Percentiles rank a stretch among this genome's conserved stretches.
Evolutionary conservation across 2,329 filamentous ascomycete species (phyloP).

Genomic region (Hypoxylon sp.): DNA sequence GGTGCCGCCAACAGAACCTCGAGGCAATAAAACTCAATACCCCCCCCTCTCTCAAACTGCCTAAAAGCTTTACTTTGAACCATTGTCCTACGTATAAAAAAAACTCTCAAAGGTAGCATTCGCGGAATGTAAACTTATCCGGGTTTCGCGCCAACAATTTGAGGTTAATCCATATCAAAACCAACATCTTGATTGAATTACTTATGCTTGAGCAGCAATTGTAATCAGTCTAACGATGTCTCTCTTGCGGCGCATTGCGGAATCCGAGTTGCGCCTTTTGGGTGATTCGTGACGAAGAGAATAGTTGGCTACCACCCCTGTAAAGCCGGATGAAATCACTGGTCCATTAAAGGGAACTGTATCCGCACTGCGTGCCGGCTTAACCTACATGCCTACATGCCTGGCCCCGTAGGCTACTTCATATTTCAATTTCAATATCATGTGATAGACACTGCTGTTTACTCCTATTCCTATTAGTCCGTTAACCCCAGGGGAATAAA

Average conservation of each 20-base stretch:
- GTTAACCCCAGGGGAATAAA: too few species aligned
- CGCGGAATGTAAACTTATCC: conserved; percentile 5
- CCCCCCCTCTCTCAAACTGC: conserved; percentile 25
- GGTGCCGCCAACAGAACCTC: conserved; percentile 4
- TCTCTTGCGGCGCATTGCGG: too few species aligned
- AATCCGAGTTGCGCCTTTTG: not conserved
- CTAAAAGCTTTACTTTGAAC: conserved; percentile 22
- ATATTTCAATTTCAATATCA: conserved; percentile 17
- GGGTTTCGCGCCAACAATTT: conserved; percentile 20
- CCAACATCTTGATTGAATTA: not conserved
- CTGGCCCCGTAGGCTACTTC: not conserved
- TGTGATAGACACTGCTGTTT: too few species aligned
- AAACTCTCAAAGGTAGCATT: conserved; percentile 7
- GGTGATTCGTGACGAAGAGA: conserved; percentile 12
- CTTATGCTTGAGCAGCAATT: conserved; percentile 4
- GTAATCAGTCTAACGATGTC: too few species aligned
- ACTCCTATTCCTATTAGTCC: too few species aligned
- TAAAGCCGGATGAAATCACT: conserved; percentile 17
- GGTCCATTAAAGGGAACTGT: conserved; percentile 14
- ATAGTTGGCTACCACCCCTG: conserved; percentile 14
- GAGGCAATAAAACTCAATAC: conserved; percentile 27
- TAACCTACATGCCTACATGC: not conserved
- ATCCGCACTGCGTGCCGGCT: too few species aligned
- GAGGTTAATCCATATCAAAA: conserved; percentile 5
- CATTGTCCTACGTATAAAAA: conserved; percentile 1